Percentiles rank a stretch among this genome's conserved stretches.
Evolutionary conservation across 1,139 yeast species (phyloP).

Genomic region (Debaryomycetaceae sp.): DNA sequence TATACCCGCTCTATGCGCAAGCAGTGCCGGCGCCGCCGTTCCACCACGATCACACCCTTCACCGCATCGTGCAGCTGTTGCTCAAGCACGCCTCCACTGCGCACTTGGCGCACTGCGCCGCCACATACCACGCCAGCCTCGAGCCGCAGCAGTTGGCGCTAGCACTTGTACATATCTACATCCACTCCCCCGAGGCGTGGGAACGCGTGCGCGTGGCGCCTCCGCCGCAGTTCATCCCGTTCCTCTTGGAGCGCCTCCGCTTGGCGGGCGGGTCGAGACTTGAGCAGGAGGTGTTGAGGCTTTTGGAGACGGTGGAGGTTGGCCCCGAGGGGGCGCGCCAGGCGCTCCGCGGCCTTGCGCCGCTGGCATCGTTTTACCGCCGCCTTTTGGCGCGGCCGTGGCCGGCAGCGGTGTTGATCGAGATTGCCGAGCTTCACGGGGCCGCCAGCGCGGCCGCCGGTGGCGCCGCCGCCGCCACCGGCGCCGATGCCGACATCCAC

Average conservation of each 20-base stretch:
- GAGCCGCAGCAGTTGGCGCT: neutral
- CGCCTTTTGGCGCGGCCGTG: too few relatives aligned
- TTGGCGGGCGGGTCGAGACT: neutral
- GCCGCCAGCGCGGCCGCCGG: too few relatives aligned
- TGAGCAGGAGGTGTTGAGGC: too few relatives aligned
- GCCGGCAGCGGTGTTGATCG: too few relatives aligned
- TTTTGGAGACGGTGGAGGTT: too few relatives aligned
- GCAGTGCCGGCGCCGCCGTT: conserved; percentile 1
- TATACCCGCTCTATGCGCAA: conserved; percentile 1
- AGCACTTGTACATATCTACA: conserved; percentile 5
- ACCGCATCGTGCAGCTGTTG: conserved; percentile 1
- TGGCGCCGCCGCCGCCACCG: neutral
- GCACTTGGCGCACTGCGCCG: neutral
- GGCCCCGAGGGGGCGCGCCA: too few relatives aligned
- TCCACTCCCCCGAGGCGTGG: neutral
- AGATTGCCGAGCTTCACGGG: too few relatives aligned
- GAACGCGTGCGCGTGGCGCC: neutral
- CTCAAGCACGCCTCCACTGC: conserved; percentile 1
- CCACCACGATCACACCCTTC: conserved; percentile 1
- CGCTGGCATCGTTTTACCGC: too few relatives aligned
- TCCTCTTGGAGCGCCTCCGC: neutral
- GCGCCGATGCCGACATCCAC: neutral
- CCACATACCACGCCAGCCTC: conserved; percentile 4
- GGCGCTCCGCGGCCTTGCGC: too few relatives aligned
- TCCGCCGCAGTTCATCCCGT: neutral